These are phyloP conservation scores for Tricholoma hemisulphureum DNA, from an alignment of 768 basidiomycete species.

Conservation along the genomic window DNA sequence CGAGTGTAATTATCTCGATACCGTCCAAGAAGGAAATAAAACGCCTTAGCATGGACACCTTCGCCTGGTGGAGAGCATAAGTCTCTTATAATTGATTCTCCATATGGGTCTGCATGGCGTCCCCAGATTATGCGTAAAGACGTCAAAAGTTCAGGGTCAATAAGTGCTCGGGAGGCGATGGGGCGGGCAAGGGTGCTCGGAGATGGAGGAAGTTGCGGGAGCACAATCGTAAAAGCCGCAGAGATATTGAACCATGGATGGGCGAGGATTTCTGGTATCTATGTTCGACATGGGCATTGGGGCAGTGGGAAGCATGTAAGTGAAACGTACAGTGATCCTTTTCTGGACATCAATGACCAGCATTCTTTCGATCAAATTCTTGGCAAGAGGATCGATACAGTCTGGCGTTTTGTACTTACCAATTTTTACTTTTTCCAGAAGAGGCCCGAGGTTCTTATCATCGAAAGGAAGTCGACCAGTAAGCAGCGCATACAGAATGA, in stretches of 20 bases:
- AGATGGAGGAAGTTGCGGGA: constrained; percentile 55
- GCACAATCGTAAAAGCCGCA: constrained; percentile 19
- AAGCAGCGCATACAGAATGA: constrained; percentile 87
- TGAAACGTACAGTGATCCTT: constrained; percentile 71
- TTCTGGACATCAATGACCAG: constrained; percentile 78
- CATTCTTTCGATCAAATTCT: constrained; percentile 84
- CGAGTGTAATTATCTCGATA: constrained; percentile 61
- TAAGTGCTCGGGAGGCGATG: constrained; percentile 61
- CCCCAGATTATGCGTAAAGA: constrained; percentile 86
- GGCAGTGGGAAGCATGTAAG: constrained; percentile 1
- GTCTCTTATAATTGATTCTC: constrained; percentile 58
- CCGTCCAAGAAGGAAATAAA: constrained; percentile 79
- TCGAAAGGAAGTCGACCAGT: constrained; percentile 93
- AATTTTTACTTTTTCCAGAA: constrained; percentile 82
- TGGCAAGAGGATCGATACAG: constrained; percentile 79
- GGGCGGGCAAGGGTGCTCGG: constrained; percentile 69
- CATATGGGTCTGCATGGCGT: constrained; percentile 56
- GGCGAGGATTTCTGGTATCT: constrained; percentile 84
- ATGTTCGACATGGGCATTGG: constrained; percentile 2
- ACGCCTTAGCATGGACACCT: constrained; percentile 80
- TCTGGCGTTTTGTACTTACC: constrained; percentile 84
- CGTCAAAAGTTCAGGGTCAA: constrained; percentile 74
- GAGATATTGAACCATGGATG: constrained; percentile 74
- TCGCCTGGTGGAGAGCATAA: constrained; percentile 67
- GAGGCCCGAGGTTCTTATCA: constrained; percentile 75